phyloP scores from a whole-genome alignment of 441 rosid species.

The Mallotus japonicus region DNA sequence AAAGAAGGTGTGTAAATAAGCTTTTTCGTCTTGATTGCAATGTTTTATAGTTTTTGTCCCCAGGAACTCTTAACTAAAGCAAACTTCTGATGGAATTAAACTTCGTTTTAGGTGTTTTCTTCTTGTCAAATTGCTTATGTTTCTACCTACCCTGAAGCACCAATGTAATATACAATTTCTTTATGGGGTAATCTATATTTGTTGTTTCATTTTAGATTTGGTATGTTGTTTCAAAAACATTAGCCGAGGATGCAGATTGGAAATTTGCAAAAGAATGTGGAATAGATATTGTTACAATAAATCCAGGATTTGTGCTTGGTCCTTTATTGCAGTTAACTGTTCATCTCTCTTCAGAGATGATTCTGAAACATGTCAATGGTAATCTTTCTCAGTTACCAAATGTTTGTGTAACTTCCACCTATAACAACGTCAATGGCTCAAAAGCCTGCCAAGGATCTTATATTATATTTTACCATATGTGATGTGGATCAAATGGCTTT shows the following conservation, averaged over 20 bases:
- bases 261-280: constrained; percentile 58
- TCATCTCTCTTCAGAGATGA: constrained; percentile 35
- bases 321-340: constrained; percentile 60
- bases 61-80: too few relatives aligned
- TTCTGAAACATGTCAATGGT: constrained; percentile 52
- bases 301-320: constrained; percentile 68
- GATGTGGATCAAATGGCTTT: too few relatives aligned
- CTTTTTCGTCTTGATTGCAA: too few relatives aligned
- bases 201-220: constrained; percentile 45
- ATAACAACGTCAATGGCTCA: neutral
- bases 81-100: too few relatives aligned
- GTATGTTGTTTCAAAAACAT: constrained; percentile 65
- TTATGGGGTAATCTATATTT: too few relatives aligned
- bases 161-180: too few relatives aligned
- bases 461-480: neutral
- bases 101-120: too few relatives aligned
- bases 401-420: neutral
- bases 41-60: too few relatives aligned
- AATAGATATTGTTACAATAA: constrained; percentile 59
- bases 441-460: too few relatives aligned
- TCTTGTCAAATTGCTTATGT: too few relatives aligned
- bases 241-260: constrained; percentile 81
- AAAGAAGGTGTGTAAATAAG: constrained; percentile 30
- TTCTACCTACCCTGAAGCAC: too few relatives aligned
- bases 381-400: neutral